Evolutionary conservation across 139 green algal genomes (phyloP).

Genomic region (Closterium sp.): DNA sequence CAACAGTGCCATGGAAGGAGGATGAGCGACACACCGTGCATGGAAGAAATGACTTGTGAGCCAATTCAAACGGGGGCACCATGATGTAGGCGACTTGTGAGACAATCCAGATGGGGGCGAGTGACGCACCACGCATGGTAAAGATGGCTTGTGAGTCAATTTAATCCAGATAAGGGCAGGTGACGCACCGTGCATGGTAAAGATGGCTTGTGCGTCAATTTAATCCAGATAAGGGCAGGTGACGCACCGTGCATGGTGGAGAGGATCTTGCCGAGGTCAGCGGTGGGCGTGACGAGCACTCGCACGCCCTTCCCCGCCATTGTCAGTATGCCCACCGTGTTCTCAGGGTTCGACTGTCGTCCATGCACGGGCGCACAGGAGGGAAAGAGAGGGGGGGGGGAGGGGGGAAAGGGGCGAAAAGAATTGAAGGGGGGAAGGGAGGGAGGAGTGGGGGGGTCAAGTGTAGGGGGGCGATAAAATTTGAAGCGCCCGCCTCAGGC

Average conservation of each 20-base stretch:
- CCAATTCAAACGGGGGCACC: no score
- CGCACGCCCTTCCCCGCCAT: conserved; percentile 89
- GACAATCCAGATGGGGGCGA: no score
- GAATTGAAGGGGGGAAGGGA: neutral
- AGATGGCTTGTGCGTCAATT: no score
- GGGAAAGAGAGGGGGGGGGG: neutral
- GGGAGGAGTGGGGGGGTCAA: neutral
- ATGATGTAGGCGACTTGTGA: no score
- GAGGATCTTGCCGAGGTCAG: conserved; percentile 94
- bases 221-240: neutral
- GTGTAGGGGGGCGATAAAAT: neutral
- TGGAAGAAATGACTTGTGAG: neutral
- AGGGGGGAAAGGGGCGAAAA: no score
- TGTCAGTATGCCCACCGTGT: conserved; percentile 95
- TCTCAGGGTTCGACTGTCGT: conserved; percentile 86
- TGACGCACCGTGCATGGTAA: no score
- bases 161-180: neutral
- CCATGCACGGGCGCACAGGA: neutral
- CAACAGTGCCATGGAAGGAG: no score
- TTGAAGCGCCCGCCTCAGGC: neutral
- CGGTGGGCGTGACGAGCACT: conserved; percentile 94
- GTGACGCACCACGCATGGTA: no score
- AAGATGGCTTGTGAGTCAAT: no score
- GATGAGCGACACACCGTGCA: neutral
- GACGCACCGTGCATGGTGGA: conserved; percentile 73